A percentile compares a stretch with the other conserved stretches of the same genome.
Evolutionary conservation across 2,329 filamentous ascomycete genomes (phyloP).

Genomic region (Tolypocladium sp.): DNA sequence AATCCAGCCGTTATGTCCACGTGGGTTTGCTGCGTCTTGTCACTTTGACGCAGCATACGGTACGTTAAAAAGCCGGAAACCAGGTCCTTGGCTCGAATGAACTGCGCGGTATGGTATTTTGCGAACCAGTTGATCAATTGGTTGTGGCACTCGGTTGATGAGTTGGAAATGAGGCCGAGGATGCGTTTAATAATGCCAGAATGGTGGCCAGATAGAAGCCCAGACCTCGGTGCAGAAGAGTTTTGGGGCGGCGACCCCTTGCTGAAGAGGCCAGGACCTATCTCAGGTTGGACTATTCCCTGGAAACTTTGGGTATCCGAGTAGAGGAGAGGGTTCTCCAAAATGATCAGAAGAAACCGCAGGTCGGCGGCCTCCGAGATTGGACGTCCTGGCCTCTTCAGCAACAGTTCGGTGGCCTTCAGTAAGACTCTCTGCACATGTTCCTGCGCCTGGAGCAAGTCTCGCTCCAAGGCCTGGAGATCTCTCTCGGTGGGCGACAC

Average conservation of each 20-base stretch:
- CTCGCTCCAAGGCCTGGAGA: slow-evolving; percentile 35
- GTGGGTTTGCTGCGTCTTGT: slow-evolving; percentile 51
- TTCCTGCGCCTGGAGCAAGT: slow-evolving; percentile 48
- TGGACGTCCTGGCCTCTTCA: slow-evolving; percentile 69
- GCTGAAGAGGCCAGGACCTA: background rate
- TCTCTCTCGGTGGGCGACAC: slow-evolving; percentile 23
- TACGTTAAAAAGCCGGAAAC: slow-evolving; percentile 74
- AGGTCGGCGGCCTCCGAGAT: slow-evolving; percentile 60
- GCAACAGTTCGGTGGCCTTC: slow-evolving; percentile 67
- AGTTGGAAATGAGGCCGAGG: slow-evolving; percentile 68
- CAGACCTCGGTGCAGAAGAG: slow-evolving; percentile 20
- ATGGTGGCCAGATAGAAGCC: slow-evolving; percentile 54
- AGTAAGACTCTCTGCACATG: slow-evolving; percentile 63
- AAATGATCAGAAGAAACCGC: slow-evolving; percentile 68
- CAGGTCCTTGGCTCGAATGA: slow-evolving; percentile 67
- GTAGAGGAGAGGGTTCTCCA: slow-evolving; percentile 70
- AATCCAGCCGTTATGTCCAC: slow-evolving; percentile 57
- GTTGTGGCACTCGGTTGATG: slow-evolving; percentile 66
- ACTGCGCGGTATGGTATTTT: slow-evolving; percentile 56
- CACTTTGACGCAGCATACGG: slow-evolving; percentile 61
- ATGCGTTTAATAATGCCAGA: slow-evolving; percentile 81
- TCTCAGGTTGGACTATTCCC: slow-evolving; percentile 27
- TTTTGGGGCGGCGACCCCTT: slow-evolving; percentile 10
- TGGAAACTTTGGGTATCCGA: slow-evolving; percentile 27
- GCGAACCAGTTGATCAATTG: slow-evolving; percentile 73